A percentile compares a stretch with the other conserved stretches of the same genome.
These are phyloP conservation scores for Aphanomyces astaci DNA, from an alignment of 352 stramenopile species.

Conservation along the genomic window DNA sequence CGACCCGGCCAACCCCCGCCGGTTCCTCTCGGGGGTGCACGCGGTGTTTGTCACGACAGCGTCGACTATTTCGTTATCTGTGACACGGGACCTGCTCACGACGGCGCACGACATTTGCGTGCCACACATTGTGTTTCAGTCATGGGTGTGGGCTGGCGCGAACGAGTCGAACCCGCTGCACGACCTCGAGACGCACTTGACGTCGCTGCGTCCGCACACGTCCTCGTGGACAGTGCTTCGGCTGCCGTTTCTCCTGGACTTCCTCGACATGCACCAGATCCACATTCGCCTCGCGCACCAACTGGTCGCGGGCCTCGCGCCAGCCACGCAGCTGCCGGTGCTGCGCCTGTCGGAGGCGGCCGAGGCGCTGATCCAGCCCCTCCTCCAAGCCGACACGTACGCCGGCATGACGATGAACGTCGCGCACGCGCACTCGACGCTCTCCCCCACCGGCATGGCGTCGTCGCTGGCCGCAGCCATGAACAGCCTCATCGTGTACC, in stretches of 20 bases:
- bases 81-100: not conserved
- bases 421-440: not conserved
- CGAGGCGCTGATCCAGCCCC: not conserved
- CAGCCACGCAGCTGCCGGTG: not conserved
- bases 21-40: not conserved
- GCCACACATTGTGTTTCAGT: not conserved
- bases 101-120: not conserved
- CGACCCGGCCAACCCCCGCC: not conserved
- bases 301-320: not conserved
- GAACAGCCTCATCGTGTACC: not conserved
- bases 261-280: not conserved
- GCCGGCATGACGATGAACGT: slow-evolving; percentile 6
- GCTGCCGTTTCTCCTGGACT: not conserved
- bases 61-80: not conserved
- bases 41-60: not conserved
- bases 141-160: not conserved
- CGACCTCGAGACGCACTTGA: not conserved
- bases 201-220: not conserved
- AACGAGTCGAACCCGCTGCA: not conserved
- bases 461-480: not conserved
- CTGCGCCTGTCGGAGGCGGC: not conserved
- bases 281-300: not conserved
- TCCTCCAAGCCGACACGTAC: not conserved
- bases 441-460: not conserved
- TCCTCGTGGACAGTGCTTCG: not conserved